Evolutionary conservation across 805 yeast genomes (phyloP), one percentile per base, ranked within the genome.

Genomic region (Debaryomyces maramus): DNA sequence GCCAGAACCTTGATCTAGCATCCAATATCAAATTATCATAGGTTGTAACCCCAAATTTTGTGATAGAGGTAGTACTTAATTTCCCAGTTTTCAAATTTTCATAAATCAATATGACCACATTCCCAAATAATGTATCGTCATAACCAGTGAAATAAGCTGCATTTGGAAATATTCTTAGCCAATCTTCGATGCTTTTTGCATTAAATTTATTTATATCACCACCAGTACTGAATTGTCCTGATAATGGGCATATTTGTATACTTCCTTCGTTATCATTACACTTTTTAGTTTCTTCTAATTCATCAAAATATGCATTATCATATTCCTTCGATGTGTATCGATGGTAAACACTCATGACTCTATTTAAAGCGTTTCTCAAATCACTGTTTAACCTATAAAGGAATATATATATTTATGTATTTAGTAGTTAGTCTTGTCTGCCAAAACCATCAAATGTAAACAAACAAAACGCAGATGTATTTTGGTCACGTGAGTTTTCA

Each of bases 1-100:
- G 89, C 65, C 76, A 87, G 57, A 80, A 91, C 36, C 84, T 72
- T 2, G 96, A 87, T 33, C 73, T 63, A 0, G 68, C 53, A 32
- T 73, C 75, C 8, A 86, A 58, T 2, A 86, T 78, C 52, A 88
- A 61, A 15, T 81, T 70, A 21, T 74, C 71, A 49, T 77, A 78
- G 20, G 77, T 71, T 3, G 83, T 69, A 27, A 79, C 73, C 0
- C 97, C 98, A 46, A 80, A 81, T 41, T 73, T 75, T 19, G 85
- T 79, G 18, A 85, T 48, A 16, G 84, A 61, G 3, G 80, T 65
- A 3, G 83, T 72, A 39, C 78, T 71, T n/a, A 80, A 62, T 38
- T 70, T 71, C 15, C 63, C 59, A 1, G 80, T 60, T 2, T 65
- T 49, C 5, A 67, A 66, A 40, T 75, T 71, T 45, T 76, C 74